These are phyloP conservation scores for Microdochium bolleyi DNA, from an alignment of 2,329 filamentous ascomycete species.

Conservation along the genomic window DNA sequence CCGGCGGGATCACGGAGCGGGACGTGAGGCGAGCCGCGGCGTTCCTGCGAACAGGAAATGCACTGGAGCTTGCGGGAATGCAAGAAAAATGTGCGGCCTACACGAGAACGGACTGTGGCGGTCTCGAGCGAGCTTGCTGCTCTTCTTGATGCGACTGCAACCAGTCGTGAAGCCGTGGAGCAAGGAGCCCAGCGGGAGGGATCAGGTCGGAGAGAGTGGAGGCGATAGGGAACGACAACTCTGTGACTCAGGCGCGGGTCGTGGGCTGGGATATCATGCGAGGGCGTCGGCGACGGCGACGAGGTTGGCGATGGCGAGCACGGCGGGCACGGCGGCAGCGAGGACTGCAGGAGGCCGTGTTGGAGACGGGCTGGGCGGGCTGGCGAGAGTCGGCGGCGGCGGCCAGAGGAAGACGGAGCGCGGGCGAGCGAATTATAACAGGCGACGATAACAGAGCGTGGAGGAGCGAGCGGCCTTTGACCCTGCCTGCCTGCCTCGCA, in stretches of 20 bases:
- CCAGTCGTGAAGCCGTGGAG: background rate
- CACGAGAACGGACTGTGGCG: background rate
- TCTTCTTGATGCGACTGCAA: background rate
- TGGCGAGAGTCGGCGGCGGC: background rate
- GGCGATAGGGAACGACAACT: background rate
- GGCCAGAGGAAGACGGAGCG: background rate
- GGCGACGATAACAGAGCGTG: background rate
- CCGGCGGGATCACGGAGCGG: background rate
- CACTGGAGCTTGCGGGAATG: background rate
- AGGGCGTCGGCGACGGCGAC: background rate
- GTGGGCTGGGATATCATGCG: background rate
- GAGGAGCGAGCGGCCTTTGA: background rate
- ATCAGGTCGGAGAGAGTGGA: background rate
- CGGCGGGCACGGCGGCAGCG: background rate
- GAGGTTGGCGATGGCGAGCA: background rate
- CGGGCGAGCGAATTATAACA: slow-evolving; percentile 1
- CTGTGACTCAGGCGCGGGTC: background rate
- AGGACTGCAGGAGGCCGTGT: background rate
- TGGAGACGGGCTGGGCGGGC: background rate
- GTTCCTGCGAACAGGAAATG: no score
- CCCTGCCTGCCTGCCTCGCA: background rate
- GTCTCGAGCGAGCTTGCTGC: background rate
- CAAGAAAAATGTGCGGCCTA: background rate
- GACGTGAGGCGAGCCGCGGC: background rate
- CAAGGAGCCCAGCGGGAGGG: background rate